phyloP scores from a whole-genome alignment of 2,329 filamentous ascomycete genomes.

The Trichoderma sp. region DNA sequence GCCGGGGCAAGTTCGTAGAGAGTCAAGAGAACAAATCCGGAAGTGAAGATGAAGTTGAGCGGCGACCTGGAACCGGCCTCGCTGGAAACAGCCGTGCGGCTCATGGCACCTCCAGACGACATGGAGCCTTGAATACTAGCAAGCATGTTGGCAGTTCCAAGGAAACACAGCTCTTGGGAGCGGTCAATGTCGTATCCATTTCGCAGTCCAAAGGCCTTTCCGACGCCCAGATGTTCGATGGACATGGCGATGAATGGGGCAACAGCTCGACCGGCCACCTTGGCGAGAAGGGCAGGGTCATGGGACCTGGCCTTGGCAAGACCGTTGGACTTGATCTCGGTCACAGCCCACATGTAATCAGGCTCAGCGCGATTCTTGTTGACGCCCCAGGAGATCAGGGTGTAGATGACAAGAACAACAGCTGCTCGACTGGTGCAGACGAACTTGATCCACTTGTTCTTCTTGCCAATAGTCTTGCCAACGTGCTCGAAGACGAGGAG shows the following conservation, averaged over 20 bases:
- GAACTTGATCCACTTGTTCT: conserved; percentile 56
- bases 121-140: conserved; percentile 64
- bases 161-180: conserved; percentile 62
- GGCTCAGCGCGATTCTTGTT: conserved; percentile 51
- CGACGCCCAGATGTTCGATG: conserved; percentile 63
- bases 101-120: conserved; percentile 64
- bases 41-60: conserved; percentile 57
- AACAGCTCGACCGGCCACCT: conserved; percentile 52
- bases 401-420: conserved; percentile 58
- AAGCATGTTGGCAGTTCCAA: conserved; percentile 60
- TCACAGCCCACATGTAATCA: conserved; percentile 51
- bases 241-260: conserved; percentile 60
- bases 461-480: conserved; percentile 57
- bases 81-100: conserved; percentile 64
- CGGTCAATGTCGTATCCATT: conserved; percentile 63
- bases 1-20: conserved; percentile 59
- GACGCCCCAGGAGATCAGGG: conserved; percentile 59
- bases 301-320: conserved; percentile 51
- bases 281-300: conserved; percentile 45
- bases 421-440: conserved; percentile 59
- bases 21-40: conserved; percentile 58
- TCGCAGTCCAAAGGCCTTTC: conserved; percentile 58
- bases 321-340: conserved; percentile 54
- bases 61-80: conserved; percentile 61
- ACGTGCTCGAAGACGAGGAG: conserved; percentile 55